Evolutionary conservation across 2,329 filamentous ascomycete species (phyloP), one percentile per base, ranked within the genome.

Genomic region (Seiridium unicorne): DNA sequence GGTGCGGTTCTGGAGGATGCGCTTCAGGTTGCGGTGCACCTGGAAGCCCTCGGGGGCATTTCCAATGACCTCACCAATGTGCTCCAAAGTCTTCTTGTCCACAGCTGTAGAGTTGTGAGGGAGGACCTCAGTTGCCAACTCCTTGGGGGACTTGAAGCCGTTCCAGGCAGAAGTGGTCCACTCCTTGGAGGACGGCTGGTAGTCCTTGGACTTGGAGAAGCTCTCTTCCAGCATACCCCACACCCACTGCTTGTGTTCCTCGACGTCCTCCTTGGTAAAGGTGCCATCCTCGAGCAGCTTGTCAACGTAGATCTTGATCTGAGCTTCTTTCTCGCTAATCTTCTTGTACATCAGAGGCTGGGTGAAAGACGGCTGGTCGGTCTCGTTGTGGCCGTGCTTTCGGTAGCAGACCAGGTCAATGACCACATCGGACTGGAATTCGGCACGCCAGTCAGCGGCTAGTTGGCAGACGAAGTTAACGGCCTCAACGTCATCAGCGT

Each of bases 261-360:
- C 94, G 62, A 99, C 90, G 73, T 99, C 95, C 70, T 95, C 93
- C 81, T 97, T 94, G 67, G 92, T 97, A 80, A 99, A 99, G 58
- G 91, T 96, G 69, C 93, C 92, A 72, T 97, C 93, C 64, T 92
- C 84, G 48, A 97, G 83, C 58, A 99, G 88, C 83, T 97, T 91
- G 72, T 96, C 86, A 67, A 95, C 86, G 74, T 99, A 99, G 71
- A 92, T 91, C 73, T 96, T 90, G 61, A 99, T 88, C 74, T 95
- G 91, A 51, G 90, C 87, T 65, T 89, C 85, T 76, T 98, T 92
- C 62, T 89, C 84, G 68, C 88, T 86, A 73, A 99, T 98, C 72
- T 91, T 91, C 88, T 98, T 97, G 87, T 99, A 99, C 95, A 99
- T 99, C 68, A 97, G 81, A 46, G 95, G 95, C 76, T 99, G 95